These are phyloP conservation scores for Starmerella cellae DNA, from an alignment of 805 yeast species.

Conservation along the genomic window DNA sequence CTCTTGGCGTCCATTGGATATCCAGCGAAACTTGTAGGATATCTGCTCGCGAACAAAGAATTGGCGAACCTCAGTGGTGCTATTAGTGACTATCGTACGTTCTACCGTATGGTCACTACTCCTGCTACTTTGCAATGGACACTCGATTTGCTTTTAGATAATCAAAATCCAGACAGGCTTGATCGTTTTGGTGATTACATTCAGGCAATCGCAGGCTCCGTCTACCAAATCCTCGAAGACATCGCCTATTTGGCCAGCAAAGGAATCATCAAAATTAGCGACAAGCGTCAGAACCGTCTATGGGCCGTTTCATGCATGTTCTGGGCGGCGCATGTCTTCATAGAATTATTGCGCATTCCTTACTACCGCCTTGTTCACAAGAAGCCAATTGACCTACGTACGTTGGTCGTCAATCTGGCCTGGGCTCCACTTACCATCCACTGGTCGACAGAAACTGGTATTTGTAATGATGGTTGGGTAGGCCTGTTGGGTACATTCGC, in stretches of 20 bases:
- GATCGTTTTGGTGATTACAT: conserved; percentile 24
- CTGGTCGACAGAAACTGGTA: conserved; percentile 31
- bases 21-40: conserved; percentile 20
- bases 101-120: conserved; percentile 29
- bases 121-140: conserved; percentile 30
- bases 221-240: conserved; percentile 32
- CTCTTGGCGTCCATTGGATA: conserved; percentile 24
- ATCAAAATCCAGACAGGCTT: conserved; percentile 24
- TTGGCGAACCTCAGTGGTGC: conserved; percentile 9
- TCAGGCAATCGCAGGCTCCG: conserved; percentile 28
- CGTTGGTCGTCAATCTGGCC: conserved; percentile 28
- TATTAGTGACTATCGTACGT: conserved; percentile 26
- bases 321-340: conserved; percentile 31
- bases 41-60: conserved; percentile 1
- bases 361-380: conserved; percentile 15
- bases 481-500: conserved; percentile 32
- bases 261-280: conserved; percentile 25
- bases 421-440: conserved; percentile 33
- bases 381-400: conserved; percentile 14
- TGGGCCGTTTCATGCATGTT: conserved; percentile 29
- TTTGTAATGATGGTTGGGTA: conserved; percentile 25
- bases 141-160: conserved; percentile 22
- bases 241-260: conserved; percentile 30
- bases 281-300: conserved; percentile 22
- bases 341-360: conserved; percentile 25